Conservation (phyloP, 2,329 filamentous ascomycete species). For the Trichoderma arundinaceum region DNA sequence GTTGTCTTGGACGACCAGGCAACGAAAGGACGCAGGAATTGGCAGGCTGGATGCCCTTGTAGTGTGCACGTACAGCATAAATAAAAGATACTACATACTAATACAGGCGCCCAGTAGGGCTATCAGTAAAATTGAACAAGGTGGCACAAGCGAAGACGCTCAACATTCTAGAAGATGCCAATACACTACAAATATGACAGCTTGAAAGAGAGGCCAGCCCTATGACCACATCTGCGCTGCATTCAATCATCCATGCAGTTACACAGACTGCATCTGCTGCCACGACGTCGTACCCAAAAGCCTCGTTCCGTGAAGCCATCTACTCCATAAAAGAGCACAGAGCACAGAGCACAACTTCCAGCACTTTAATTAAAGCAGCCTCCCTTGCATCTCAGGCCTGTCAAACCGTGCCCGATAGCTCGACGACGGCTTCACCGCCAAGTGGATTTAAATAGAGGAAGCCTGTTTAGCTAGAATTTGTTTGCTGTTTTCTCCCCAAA, state of each 20-base stretch:
- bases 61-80: too few relatives aligned
- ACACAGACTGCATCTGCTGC: neutral
- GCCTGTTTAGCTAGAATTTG: neutral
- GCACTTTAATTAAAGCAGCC: neutral
- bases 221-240: neutral
- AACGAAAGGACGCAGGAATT: too few relatives aligned
- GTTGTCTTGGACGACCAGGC: too few relatives aligned
- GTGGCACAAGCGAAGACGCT: too few relatives aligned
- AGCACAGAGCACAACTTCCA: neutral
- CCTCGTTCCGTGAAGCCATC: neutral
- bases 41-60: too few relatives aligned
- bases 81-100: too few relatives aligned
- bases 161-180: too few relatives aligned
- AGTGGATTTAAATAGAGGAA: neutral
- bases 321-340: neutral
- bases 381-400: neutral
- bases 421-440: constrained; percentile 19
- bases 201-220: neutral
- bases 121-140: too few relatives aligned
- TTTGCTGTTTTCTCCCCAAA: neutral
- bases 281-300: neutral
- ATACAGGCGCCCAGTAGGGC: too few relatives aligned
- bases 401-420: neutral
- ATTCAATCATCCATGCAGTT: neutral
- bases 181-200: too few relatives aligned